Percentiles rank a stretch among this genome's conserved stretches.
Conservation (phyloP, 2,329 filamentous ascomycete genomes). For the Hypoxylon rubiginosum region DNA sequence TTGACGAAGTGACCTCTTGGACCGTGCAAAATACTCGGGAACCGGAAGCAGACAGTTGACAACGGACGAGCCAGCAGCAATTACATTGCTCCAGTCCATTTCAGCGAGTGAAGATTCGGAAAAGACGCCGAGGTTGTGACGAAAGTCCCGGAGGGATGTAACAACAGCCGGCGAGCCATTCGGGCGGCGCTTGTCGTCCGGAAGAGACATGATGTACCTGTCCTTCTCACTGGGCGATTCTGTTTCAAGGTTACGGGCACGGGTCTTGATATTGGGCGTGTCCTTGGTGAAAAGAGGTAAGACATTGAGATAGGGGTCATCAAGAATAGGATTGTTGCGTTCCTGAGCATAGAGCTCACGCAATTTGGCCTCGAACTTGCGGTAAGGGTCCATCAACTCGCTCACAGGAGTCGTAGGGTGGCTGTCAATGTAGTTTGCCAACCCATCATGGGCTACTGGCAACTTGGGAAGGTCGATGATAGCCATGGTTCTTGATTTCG, state of each 20-base stretch:
- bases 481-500: conserved; percentile 51
- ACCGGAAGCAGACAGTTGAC: conserved; percentile 83
- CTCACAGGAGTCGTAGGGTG: conserved; percentile 66
- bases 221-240: conserved; percentile 73
- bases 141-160: conserved; percentile 75
- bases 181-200: conserved; percentile 70
- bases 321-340: conserved; percentile 68
- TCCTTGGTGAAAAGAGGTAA: conserved; percentile 74
- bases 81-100: conserved; percentile 84
- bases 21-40: conserved; percentile 70
- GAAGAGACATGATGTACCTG: conserved; percentile 78
- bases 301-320: conserved; percentile 72
- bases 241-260: conserved; percentile 69
- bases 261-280: conserved; percentile 70
- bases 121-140: conserved; percentile 84
- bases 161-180: conserved; percentile 78
- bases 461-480: conserved; percentile 59
- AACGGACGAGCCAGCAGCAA: conserved; percentile 84
- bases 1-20: conserved; percentile 73
- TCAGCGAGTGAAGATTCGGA: conserved; percentile 82
- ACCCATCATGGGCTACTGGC: conserved; percentile 60
- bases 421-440: conserved; percentile 67
- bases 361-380: conserved; percentile 75
- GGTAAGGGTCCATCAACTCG: conserved; percentile 75
- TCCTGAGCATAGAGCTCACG: conserved; percentile 78